Evolutionary conservation across 805 yeast genomes (phyloP).

Genomic region (Cyberlindnera xylosilytica): DNA sequence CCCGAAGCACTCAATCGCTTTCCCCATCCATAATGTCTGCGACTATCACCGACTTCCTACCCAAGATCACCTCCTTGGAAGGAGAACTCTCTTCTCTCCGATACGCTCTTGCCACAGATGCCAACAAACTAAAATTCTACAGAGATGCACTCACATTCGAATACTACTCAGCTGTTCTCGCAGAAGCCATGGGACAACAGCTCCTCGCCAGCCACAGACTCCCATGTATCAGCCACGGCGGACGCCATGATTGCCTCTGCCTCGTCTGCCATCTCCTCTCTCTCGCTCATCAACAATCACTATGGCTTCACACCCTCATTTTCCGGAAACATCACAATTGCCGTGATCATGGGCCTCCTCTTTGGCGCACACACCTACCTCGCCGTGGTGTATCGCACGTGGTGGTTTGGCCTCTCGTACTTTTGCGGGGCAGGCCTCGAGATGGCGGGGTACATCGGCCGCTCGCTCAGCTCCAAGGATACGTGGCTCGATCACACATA

Average conservation of each 20-base stretch:
- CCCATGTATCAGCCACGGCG: neutral
- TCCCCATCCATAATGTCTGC: no score
- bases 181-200: neutral
- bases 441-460: constrained; percentile 63
- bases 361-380: constrained; percentile 39
- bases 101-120: neutral
- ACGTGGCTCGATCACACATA: constrained; percentile 31
- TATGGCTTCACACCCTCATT: neutral
- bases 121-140: no score
- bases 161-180: neutral
- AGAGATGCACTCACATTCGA: no score
- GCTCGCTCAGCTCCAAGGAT: constrained; percentile 45
- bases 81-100: no score
- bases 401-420: constrained; percentile 67
- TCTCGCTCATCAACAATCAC: neutral
- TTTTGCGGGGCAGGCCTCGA: constrained; percentile 58
- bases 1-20: no score
- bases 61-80: neutral
- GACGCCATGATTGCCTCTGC: no score
- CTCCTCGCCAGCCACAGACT: neutral
- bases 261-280: neutral
- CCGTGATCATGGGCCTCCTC: constrained; percentile 41
- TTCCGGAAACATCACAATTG: neutral
- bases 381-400: constrained; percentile 47
- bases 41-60: no score